Conservation (phyloP, 495 filamentous ascomycete species). For the Podospora pseudopauciseta region DNA sequence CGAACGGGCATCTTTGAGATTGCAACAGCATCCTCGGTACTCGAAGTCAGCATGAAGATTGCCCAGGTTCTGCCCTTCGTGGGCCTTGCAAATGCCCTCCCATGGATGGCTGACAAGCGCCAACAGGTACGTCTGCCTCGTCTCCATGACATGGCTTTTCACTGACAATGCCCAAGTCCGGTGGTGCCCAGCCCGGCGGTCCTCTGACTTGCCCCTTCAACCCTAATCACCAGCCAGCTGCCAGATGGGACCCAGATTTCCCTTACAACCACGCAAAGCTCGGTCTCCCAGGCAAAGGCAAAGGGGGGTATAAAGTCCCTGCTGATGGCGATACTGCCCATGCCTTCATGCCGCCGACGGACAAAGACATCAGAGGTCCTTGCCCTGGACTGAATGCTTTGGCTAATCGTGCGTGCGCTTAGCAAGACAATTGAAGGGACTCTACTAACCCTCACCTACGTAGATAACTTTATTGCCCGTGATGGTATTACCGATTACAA, state of each 20-base stretch:
- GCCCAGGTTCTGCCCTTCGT: conserved; percentile 3
- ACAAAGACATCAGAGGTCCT: conserved; percentile 12
- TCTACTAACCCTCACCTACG: neutral
- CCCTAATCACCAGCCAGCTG: conserved; percentile 7
- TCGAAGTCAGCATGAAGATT: neutral
- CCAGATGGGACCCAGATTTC: neutral
- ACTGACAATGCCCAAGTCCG: neutral
- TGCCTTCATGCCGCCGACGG: conserved; percentile 11
- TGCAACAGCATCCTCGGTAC: too few species aligned
- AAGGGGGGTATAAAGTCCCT: conserved; percentile 12
- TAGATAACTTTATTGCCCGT: conserved; percentile 10
- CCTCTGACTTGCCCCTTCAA: conserved; percentile 13
- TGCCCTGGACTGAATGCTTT: conserved; percentile 13
- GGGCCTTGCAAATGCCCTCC: conserved; percentile 4
- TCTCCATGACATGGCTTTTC: too few species aligned
- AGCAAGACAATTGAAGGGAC: neutral
- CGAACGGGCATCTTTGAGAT: too few species aligned
- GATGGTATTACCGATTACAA: conserved; percentile 10
- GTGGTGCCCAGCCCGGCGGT: conserved; percentile 13
- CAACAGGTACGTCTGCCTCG: conserved; percentile 6
- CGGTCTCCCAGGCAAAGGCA: conserved; percentile 11
- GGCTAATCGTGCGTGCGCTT: neutral
- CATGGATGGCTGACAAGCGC: conserved; percentile 15
- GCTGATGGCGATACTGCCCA: conserved; percentile 7
- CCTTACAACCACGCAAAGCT: conserved; percentile 10